phyloP scores from a whole-genome alignment of 23 red algal genomes.

The Gracilaria vermiculophylla region DNA sequence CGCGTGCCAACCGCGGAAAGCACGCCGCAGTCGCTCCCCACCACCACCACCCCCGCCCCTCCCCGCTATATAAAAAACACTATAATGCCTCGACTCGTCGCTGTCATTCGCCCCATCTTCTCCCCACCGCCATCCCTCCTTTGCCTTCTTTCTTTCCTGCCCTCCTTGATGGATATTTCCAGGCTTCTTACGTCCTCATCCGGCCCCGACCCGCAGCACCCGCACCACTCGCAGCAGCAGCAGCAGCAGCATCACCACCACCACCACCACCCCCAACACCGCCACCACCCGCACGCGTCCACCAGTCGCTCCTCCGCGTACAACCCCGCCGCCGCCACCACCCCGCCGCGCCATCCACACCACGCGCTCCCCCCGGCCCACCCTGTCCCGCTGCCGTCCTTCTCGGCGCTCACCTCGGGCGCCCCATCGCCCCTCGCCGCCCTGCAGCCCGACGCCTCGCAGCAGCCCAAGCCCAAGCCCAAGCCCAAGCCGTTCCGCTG shows the following conservation, averaged over 20 bases:
- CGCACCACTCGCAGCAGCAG: not conserved
- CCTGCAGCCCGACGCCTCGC: not conserved
- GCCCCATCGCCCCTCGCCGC: not conserved
- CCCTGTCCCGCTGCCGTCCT: not conserved
- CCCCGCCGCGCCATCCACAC: not conserved
- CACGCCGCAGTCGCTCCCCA: not conserved
- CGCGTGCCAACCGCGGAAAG: no score
- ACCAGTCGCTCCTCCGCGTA: not conserved
- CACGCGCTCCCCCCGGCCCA: not conserved
- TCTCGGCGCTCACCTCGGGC: slow-evolving; percentile 2
- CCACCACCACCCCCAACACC: not conserved
- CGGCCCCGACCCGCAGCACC: not conserved
- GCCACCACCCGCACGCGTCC: not conserved
- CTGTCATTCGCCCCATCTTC: not conserved
- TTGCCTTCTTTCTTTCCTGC: not conserved
- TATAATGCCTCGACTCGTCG: slow-evolving; percentile 4
- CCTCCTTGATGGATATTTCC: not conserved
- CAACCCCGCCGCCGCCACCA: not conserved
- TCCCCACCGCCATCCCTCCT: not conserved
- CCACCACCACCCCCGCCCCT: no score
- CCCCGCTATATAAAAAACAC: not conserved
- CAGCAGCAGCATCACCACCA: not conserved
- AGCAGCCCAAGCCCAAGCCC: not conserved
- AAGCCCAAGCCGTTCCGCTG: slow-evolving; percentile 59
- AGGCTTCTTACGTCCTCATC: not conserved